Evolutionary conservation across 768 basidiomycete genomes (phyloP).

Genomic region (Russula griseocarnosa): DNA sequence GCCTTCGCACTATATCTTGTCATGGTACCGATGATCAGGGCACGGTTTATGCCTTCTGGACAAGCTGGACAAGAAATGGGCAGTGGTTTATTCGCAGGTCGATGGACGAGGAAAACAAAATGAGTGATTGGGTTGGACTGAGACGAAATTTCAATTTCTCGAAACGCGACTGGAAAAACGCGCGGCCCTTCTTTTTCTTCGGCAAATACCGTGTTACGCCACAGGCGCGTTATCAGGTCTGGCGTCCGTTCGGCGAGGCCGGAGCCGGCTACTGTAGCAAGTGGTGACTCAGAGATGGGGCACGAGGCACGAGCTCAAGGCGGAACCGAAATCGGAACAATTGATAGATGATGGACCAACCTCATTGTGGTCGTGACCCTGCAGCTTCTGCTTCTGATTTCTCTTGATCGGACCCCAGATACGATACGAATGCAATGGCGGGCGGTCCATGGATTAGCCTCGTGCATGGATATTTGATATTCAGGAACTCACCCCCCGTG

Average conservation of each 20-base stretch:
- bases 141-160: background rate
- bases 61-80: constrained; percentile 10
- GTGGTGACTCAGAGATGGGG: background rate
- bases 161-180: background rate
- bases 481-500: constrained; percentile 14
- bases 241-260: background rate
- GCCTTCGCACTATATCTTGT: constrained; percentile 5
- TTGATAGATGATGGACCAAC: background rate
- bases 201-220: constrained; percentile 17
- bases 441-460: constrained; percentile 18
- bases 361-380: constrained; percentile 1
- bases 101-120: constrained; percentile 1
- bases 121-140: background rate
- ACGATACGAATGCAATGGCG: constrained; percentile 6
- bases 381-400: background rate
- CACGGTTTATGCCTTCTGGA: constrained; percentile 4
- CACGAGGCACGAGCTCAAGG: background rate
- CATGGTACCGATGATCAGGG: background rate
- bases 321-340: background rate
- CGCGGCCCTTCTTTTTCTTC: constrained; percentile 9
- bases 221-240: constrained; percentile 18
- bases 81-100: constrained; percentile 17
- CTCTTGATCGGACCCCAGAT: constrained; percentile 11
- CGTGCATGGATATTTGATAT: constrained; percentile 19
- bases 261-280: background rate